A percentile compares a stretch with the other conserved stretches of the same genome.
Evolutionary conservation across 768 basidiomycete species (phyloP).

Genomic region (Naematelia aurantialba): DNA sequence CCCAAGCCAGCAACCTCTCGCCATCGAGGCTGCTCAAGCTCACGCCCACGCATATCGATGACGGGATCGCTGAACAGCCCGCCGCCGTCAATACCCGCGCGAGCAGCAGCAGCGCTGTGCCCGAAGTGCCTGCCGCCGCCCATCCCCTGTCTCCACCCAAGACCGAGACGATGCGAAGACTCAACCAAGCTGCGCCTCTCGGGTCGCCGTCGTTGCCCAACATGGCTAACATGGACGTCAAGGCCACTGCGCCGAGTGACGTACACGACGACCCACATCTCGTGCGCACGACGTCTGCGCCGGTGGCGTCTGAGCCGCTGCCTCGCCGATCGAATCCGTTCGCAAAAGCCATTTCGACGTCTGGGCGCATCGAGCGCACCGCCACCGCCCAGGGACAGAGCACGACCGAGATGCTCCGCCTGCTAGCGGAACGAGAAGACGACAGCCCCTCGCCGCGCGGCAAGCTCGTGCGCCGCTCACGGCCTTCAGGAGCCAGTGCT

Average conservation of each 20-base stretch:
- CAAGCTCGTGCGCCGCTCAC: slow-evolving; percentile 11
- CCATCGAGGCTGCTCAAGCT: slow-evolving; percentile 28
- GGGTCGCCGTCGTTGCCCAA: neutral
- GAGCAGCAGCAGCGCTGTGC: too few relatives aligned
- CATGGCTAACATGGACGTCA: too few relatives aligned
- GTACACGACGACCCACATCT: neutral
- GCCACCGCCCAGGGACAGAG: neutral
- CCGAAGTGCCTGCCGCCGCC: neutral
- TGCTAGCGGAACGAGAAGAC: slow-evolving; percentile 22
- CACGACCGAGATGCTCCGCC: slow-evolving; percentile 37
- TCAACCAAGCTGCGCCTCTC: slow-evolving; percentile 19
- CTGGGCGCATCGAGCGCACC: neutral
- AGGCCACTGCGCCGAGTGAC: too few relatives aligned
- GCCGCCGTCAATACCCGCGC: too few relatives aligned
- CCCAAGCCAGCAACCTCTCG: slow-evolving; percentile 4
- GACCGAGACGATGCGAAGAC: slow-evolving; percentile 20
- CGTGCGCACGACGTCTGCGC: slow-evolving; percentile 12
- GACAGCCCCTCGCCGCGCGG: slow-evolving; percentile 1
- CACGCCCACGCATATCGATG: slow-evolving; percentile 38
- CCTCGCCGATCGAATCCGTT: neutral
- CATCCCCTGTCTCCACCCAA: slow-evolving; percentile 33
- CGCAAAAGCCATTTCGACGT: neutral
- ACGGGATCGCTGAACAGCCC: neutral
- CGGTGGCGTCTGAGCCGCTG: slow-evolving; percentile 1
- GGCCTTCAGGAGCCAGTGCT: slow-evolving; percentile 3